Evolutionary conservation across 306 rosid species (phyloP), one percentile per base, ranked within the genome.

Genomic region (Inga leiocalycina): DNA sequence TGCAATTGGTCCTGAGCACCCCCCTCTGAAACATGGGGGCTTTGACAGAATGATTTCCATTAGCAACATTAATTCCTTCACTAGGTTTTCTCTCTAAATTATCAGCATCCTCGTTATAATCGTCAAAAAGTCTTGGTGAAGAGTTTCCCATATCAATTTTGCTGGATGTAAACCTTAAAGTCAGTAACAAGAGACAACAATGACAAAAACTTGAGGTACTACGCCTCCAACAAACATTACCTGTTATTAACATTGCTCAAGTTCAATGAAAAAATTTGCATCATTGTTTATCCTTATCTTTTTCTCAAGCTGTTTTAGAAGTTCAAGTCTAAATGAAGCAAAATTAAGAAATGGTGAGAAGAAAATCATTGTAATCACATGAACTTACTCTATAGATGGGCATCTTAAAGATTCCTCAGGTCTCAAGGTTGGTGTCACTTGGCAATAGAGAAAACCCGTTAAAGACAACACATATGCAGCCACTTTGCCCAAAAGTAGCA

Each of bases 1-100:
- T 92, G 83, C 99, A 97, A 78, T 97, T 97, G 91, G 98, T 97
- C 91, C 99, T 87, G 49, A 94, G 88, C 80, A 94, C 99, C 61
- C 99, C 99, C 78, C 45, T 89, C 79, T 97, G 99, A 85, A 91
- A 75, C 88, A 84, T 85, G 64, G 89, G 84, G 73, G 82, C 75
- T 81, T 86, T 90, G 79, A 78, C 80, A 78, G 78, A 75, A 71
- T 80, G 80, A 70, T 82, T 88, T 82, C 86, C 89, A 73, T 74
- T 78, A 46, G 81, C 68, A 80, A 79, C 88, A 75, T 83, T 80
- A 79, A 82, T 87, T 88, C 85, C 83, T 51, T 77, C 85, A 70
- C 85, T 77, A 20, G 87, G 77, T 78, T 83, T 88, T 69, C 80
- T 78, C 79, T 88, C 89, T 83, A 80, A 74, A 71, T 84, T 86